Evolutionary conservation across 1,139 yeast genomes (phyloP).

Genomic region (Pneumocystis canis): DNA sequence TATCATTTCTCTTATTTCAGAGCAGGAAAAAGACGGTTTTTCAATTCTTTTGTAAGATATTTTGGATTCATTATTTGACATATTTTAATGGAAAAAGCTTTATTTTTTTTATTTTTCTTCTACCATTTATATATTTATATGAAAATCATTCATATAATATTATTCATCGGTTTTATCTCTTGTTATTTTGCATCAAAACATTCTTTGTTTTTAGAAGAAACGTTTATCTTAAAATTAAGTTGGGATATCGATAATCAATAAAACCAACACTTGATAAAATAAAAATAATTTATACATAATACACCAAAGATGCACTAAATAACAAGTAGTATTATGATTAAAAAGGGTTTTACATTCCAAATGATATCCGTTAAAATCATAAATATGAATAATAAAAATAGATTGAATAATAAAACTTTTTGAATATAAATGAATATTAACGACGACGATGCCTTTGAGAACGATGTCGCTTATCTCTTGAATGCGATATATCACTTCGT

Average conservation of each 20-base stretch:
- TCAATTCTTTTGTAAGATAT: neutral
- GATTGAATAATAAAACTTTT: neutral
- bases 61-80: neutral
- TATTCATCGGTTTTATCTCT: neutral
- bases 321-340: neutral
- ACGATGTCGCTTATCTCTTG: neutral
- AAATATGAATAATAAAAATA: neutral
- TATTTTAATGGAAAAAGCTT: neutral
- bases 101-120: neutral
- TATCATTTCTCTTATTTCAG: neutral
- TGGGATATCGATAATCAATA: neutral
- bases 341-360: neutral
- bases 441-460: neutral
- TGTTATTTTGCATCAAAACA: neutral
- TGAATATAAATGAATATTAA: neutral
- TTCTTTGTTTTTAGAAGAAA: neutral
- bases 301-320: neutral
- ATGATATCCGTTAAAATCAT: neutral
- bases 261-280: neutral
- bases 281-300: neutral
- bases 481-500: neutral
- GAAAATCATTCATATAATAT: neutral
- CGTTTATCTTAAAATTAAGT: neutral
- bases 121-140: neutral
- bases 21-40: neutral